Conservation (phyloP, 129 eudicot species). For the Solidago caesia region DNA sequence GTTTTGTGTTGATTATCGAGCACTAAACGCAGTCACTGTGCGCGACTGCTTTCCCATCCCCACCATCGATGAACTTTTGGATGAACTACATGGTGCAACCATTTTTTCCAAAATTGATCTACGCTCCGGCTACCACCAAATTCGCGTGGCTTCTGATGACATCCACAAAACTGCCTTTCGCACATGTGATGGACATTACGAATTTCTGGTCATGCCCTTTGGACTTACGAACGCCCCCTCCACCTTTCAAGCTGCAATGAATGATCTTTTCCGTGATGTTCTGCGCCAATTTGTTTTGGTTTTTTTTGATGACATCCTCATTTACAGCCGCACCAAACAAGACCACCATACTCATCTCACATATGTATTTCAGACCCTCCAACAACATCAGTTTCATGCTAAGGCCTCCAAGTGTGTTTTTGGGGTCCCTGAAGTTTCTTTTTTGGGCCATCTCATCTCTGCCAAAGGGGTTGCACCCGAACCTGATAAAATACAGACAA, state of each 20-base stretch:
- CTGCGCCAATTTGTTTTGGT: neutral
- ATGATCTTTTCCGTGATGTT: neutral
- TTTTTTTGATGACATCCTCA: neutral
- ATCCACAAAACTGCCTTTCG: neutral
- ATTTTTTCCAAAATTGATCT: neutral
- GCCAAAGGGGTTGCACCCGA: neutral
- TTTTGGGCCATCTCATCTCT: neutral
- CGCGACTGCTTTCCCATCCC: neutral
- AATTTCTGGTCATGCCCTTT: neutral
- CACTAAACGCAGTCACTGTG: too few species aligned
- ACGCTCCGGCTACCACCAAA: too few species aligned
- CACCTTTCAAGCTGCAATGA: slow-evolving; percentile 6
- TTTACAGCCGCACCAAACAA: neutral
- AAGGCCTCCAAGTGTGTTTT: neutral
- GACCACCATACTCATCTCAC: neutral
- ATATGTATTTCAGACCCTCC: neutral
- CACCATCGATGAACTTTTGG: neutral
- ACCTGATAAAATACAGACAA: neutral
- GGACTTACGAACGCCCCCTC: neutral
- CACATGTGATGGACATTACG: neutral
- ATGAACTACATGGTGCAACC: neutral
- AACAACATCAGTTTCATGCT: neutral
- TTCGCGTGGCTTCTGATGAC: too few species aligned
- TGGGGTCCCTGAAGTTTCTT: neutral
- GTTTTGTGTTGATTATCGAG: too few species aligned